phyloP scores from a whole-genome alignment of 176 grass and related monocot genomes.

The Puya raimondii region DNA sequence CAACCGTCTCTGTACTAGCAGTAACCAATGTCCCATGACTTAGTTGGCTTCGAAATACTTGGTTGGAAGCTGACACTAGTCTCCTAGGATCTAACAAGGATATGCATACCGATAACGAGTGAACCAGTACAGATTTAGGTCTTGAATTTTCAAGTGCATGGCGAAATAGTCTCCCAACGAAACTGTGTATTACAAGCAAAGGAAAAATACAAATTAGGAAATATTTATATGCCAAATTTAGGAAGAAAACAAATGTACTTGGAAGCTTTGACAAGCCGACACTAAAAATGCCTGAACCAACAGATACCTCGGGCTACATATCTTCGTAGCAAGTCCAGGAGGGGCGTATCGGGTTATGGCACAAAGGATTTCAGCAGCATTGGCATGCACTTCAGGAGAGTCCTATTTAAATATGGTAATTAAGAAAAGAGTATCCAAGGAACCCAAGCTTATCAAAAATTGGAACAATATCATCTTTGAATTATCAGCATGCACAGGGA shows the following conservation, averaged over 20 bases:
- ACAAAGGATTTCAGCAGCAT: constrained; percentile 87
- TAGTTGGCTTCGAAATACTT: constrained; percentile 65
- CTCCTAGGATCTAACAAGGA: constrained; percentile 93
- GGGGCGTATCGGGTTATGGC: constrained; percentile 90
- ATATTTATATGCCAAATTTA: not conserved
- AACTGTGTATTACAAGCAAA: constrained; percentile 29
- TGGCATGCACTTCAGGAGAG: constrained; percentile 92
- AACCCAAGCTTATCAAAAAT: not conserved
- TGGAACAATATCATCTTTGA: constrained; percentile 4
- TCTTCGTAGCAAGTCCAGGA: constrained; percentile 77
- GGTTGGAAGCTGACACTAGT: constrained; percentile 73
- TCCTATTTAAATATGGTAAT: constrained; percentile 33
- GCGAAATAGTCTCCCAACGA: constrained; percentile 76
- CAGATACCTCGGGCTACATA: constrained; percentile 67
- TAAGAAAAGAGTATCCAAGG: constrained; percentile 14
- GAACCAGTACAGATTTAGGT: constrained; percentile 85
- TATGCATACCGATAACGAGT: constrained; percentile 89
- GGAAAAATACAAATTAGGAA: not conserved
- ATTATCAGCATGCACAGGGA: not conserved
- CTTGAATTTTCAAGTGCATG: constrained; percentile 76
- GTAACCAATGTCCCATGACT: constrained; percentile 72
- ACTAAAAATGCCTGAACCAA: constrained; percentile 12
- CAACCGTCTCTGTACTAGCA: constrained; percentile 84
- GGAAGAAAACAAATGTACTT: not conserved
- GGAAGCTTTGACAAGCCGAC: constrained; percentile 11